Percentiles rank a stretch among this genome's conserved stretches.
These are phyloP conservation scores for Triticum timopheevii DNA, from an alignment of 176 grass and related monocot species.

Conservation along the genomic window DNA sequence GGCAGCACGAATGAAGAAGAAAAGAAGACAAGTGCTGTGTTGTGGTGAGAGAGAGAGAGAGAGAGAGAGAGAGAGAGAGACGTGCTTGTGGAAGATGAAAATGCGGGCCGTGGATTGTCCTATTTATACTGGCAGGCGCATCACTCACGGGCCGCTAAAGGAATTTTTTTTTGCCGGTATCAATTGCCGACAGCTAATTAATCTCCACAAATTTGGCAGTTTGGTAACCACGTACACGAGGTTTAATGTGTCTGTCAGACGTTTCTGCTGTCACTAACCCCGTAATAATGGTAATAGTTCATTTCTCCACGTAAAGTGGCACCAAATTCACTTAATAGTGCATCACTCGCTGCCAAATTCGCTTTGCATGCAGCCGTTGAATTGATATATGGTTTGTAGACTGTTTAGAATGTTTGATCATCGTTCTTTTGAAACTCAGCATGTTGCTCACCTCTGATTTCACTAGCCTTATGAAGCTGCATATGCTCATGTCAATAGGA, in stretches of 20 bases:
- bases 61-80: neutral
- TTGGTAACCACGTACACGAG: neutral
- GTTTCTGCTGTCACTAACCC: neutral
- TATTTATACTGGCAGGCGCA: neutral
- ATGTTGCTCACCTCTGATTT: too few species aligned
- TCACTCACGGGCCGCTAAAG: neutral
- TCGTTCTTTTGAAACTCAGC: too few species aligned
- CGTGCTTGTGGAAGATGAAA: neutral
- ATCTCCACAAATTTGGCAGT: neutral
- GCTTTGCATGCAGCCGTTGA: neutral
- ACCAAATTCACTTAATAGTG: neutral
- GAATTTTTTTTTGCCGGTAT: too few species aligned
- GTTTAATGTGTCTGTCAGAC: neutral
- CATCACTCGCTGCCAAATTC: neutral
- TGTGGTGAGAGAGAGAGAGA: too few species aligned
- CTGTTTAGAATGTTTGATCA: too few species aligned
- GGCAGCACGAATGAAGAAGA: too few species aligned
- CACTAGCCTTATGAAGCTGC: too few species aligned
- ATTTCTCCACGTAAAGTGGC: neutral
- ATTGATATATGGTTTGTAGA: neutral
- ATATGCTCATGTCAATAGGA: too few species aligned
- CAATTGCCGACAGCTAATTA: neutral
- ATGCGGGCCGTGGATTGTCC: neutral
- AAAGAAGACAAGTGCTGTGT: neutral
- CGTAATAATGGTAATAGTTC: neutral